Base-by-base conservation (phyloP, 208 protist species). In the Leptomonas pyrrhocoris region DNA sequence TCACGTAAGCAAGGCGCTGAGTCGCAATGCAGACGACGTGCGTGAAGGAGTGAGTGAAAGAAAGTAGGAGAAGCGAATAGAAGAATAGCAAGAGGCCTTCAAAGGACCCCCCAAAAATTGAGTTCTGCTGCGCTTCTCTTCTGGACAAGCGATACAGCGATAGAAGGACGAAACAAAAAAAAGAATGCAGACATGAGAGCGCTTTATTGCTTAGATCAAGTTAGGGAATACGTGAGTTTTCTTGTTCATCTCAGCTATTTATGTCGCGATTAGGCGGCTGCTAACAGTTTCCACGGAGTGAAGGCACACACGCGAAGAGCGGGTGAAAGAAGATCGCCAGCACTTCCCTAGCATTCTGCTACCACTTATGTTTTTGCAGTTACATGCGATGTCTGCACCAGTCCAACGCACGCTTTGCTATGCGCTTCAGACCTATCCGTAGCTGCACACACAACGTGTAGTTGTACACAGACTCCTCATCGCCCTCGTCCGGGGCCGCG, bases 371-470 rank as follows among this genome's bases (percentile, higher is more conserved):
- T 56, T 45, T 7, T 27, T 46, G 13, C 9, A 28, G 19, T 53
- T 50, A 70, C 9, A 38, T 19, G 21, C 62, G 72, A 15, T 56
- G 21, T 13, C 27, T 54, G 66, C 88, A 93, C 83, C 88, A 95
- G 40, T 76, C 49, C 42, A 94, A 57, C 15, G 75, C 50, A 4
- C 83, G 81, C 11, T 66, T 43, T 1, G 83, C 88, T 62, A 95
- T 95, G 2, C 72, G 74, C 67, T 97, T 94, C 42, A 97, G 71
- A 0, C 80, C 87, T 21, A 92, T 73, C 59, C 88, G 89, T 16
- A 95, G 82, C 27, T 83, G 68, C 56, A 92, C 30, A 43, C 76
- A 73, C 25, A 97, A 62, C 2, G 60, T 64, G 49, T 76, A 80
- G 58, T 92, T 93, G 38, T 19, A 64, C 51, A 59, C 72, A 23